These are phyloP conservation scores for Gonium pectorale DNA, from an alignment of 139 green algal genomes.

Conservation along the genomic window DNA sequence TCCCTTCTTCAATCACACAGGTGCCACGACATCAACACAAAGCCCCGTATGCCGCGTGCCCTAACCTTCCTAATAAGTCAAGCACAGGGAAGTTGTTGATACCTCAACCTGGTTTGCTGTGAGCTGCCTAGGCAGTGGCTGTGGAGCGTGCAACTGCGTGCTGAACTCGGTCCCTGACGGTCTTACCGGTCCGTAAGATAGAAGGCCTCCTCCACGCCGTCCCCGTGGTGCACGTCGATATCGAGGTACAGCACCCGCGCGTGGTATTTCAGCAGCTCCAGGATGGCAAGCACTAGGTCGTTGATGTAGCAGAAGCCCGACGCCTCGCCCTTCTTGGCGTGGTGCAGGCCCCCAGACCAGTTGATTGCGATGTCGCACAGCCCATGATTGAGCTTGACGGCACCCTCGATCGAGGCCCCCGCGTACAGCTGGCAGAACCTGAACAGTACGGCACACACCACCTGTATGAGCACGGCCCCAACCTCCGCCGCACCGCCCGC, in stretches of 20 bases:
- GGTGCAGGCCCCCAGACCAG: slow-evolving; percentile 97
- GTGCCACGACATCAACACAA: no score
- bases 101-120: no score
- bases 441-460: no score
- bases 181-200: slow-evolving; percentile 66
- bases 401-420: slow-evolving; percentile 85
- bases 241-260: slow-evolving; percentile 89
- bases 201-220: slow-evolving; percentile 98
- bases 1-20: no score
- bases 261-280: slow-evolving; percentile 98
- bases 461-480: no score
- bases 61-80: no score
- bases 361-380: slow-evolving; percentile 96
- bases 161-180: not conserved
- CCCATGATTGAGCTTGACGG: slow-evolving; percentile 88
- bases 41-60: no score
- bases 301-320: slow-evolving; percentile 98
- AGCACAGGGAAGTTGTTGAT: no score
- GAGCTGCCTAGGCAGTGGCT: no score
- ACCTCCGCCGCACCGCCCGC: no score
- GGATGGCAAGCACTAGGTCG: slow-evolving; percentile 96
- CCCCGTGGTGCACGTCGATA: slow-evolving; percentile 98
- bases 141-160: no score
- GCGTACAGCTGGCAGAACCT: slow-evolving; percentile 83
- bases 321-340: slow-evolving; percentile 95